Evolutionary conservation across 371 early-diverging fungal genomes (phyloP), one percentile per base, ranked within the genome.

Genomic region (Apophysomyces sp.): DNA sequence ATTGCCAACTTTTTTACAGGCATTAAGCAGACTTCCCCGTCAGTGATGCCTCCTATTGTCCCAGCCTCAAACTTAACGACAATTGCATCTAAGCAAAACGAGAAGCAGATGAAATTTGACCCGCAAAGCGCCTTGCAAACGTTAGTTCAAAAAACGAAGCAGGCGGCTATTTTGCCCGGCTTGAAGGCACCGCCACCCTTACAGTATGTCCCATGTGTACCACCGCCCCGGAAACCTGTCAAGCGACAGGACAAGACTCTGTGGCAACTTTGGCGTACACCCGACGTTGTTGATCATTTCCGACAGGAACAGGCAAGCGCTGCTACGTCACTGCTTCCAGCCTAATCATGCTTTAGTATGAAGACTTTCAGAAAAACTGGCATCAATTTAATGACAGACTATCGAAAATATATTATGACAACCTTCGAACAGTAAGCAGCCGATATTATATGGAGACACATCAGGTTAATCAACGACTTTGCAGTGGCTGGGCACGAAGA

Each of bases 361-460:
- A 59, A 11, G 65, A 64, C 30, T 57, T 64, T n/a, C 21, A 39
- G 29, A 49, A 61, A 15, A 61, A 67, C 29, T 62, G 67, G 67
- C 51, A 61, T 21, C 55, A 49, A 32, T 66, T 66, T 21, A 55
- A 57, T 13, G 62, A 66, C 41, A 32, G 57, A 16, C 31, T 52
- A 26, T 61, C 66, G 6, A 66, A 61, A 26, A 44, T 61, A 12
- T 66, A 61, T 34, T 66, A 61, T 37, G 61, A 66, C 34, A 31
- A 54, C 6, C 34, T 66, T 18, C 57, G 54, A 21, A 36, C 54
- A 32, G 66, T 66, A 61, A 28, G 29, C 18, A 15, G 6, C 15
- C 26, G 30, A 0, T 15, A n/a, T 41, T 7, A 16, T n/a, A 16
- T 41, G 11, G 18, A n/a, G 6, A 18, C 24, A 30, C 0, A 8